Evolutionary conservation across 176 grass and related monocot species (phyloP).

Genomic region (Saccharum spontaneum): DNA sequence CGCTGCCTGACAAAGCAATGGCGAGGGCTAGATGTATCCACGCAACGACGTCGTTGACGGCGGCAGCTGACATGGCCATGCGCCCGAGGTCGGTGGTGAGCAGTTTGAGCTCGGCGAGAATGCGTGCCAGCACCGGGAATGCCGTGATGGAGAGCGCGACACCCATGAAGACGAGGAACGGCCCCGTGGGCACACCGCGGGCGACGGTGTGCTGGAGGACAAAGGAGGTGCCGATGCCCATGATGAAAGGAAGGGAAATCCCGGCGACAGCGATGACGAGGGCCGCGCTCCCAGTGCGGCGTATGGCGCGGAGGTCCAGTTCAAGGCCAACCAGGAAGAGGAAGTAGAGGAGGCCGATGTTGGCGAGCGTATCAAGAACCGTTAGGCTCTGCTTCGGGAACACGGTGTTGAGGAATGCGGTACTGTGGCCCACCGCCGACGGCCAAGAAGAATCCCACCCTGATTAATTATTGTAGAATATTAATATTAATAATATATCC

Average conservation of each 20-base stretch:
- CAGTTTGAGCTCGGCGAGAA: conserved; percentile 68
- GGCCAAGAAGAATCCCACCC: conserved; percentile 70
- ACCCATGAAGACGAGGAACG: conserved; percentile 75
- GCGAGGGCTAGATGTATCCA: conserved; percentile 72
- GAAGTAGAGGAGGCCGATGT: conserved; percentile 74
- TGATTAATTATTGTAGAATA: conserved; percentile 16
- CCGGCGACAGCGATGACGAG: conserved; percentile 55
- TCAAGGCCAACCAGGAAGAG: conserved; percentile 72
- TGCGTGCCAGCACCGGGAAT: conserved; percentile 62
- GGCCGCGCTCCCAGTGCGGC: conserved; percentile 49
- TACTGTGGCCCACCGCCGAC: conserved; percentile 55
- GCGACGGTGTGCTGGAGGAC: conserved; percentile 43
- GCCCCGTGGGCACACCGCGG: conserved; percentile 30
- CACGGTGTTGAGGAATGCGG: conserved; percentile 45
- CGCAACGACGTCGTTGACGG: conserved; percentile 57
- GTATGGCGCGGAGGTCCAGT: conserved; percentile 57
- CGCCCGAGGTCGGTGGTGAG: conserved; percentile 67
- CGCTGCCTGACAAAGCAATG: conserved; percentile 51
- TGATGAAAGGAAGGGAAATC: conserved; percentile 59
- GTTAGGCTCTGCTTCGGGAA: conserved; percentile 68
- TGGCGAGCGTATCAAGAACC: conserved; percentile 66
- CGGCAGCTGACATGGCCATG: conserved; percentile 72
- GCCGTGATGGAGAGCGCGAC: conserved; percentile 73
- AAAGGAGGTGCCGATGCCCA: conserved; percentile 59
- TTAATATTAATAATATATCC: neutral